Conservation (phyloP, 2,329 filamentous ascomycete species). For the Fusarium poae region DNA sequence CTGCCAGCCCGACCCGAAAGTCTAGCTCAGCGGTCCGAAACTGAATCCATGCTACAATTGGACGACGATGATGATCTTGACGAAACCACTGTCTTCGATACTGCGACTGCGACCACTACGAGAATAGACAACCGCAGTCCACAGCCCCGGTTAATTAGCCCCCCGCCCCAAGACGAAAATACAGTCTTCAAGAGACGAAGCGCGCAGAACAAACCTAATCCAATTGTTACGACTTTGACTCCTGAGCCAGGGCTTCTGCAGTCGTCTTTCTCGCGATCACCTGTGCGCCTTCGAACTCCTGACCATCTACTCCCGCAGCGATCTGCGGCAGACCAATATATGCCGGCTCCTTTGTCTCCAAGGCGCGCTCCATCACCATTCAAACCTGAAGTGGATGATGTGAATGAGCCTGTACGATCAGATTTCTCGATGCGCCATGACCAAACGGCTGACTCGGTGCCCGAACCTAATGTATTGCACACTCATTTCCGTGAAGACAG, state of each 20-base stretch:
- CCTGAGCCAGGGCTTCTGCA: constrained; percentile 57
- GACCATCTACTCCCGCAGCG: constrained; percentile 60
- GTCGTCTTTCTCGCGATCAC: constrained; percentile 67
- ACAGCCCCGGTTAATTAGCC: constrained; percentile 42
- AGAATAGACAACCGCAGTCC: constrained; percentile 56
- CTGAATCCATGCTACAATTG: constrained; percentile 38
- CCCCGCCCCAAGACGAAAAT: constrained; percentile 43
- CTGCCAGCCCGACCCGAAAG: constrained; percentile 79
- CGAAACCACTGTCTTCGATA: constrained; percentile 63
- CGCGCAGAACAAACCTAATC: constrained; percentile 44
- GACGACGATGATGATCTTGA: constrained; percentile 59
- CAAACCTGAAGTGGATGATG: constrained; percentile 44
- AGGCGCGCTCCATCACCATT: constrained; percentile 65
- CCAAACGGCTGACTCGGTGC: constrained; percentile 13
- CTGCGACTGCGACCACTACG: constrained; percentile 64
- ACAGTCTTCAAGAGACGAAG: constrained; percentile 43
- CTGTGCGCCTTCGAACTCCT: constrained; percentile 50
- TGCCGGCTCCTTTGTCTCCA: constrained; percentile 79
- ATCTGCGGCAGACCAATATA: constrained; percentile 69
- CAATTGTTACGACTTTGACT: constrained; percentile 44
- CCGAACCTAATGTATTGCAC: constrained; percentile 33
- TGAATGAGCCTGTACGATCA: constrained; percentile 51
- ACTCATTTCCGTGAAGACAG: constrained; percentile 72
- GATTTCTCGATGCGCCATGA: constrained; percentile 52
- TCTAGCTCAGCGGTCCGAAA: constrained; percentile 47